phyloP scores from a whole-genome alignment of 495 filamentous ascomycete species.

The Annulohypoxylon nitens region DNA sequence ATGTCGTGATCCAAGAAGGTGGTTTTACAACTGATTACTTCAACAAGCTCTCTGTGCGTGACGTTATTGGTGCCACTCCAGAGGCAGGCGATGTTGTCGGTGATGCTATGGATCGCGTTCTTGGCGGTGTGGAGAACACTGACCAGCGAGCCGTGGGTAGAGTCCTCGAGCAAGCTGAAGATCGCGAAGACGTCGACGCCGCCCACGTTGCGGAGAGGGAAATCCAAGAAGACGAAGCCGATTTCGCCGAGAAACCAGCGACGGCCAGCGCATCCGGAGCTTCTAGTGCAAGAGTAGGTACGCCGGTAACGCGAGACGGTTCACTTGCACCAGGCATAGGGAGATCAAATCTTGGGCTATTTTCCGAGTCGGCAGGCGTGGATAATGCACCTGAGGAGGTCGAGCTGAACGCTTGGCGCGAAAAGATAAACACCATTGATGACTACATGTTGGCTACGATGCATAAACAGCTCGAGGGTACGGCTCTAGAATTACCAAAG shows the following conservation, averaged over 20 bases:
- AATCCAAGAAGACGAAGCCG: constrained; percentile 86
- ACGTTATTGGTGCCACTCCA: constrained; percentile 68
- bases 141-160: constrained; percentile 63
- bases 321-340: constrained; percentile 50
- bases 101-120: constrained; percentile 87
- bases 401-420: constrained; percentile 69
- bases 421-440: constrained; percentile 74
- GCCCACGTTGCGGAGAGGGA: constrained; percentile 91
- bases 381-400: constrained; percentile 60
- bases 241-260: constrained; percentile 83
- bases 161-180: constrained; percentile 89
- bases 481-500: constrained; percentile 80
- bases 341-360: constrained; percentile 58
- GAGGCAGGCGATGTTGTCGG: constrained; percentile 66
- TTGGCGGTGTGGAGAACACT: constrained; percentile 69
- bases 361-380: constrained; percentile 53
- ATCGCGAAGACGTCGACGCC: constrained; percentile 89
- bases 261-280: constrained; percentile 61
- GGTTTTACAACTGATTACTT: constrained; percentile 99
- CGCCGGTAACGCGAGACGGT: constrained; percentile 62
- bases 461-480: constrained; percentile 80
- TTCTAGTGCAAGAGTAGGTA: constrained; percentile 61
- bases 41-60: constrained; percentile 79
- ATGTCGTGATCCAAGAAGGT: constrained; percentile 98
- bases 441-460: constrained; percentile 87